Conservation (phyloP, 169 alveolate genomes). For the Plasmodium adleri region DNA sequence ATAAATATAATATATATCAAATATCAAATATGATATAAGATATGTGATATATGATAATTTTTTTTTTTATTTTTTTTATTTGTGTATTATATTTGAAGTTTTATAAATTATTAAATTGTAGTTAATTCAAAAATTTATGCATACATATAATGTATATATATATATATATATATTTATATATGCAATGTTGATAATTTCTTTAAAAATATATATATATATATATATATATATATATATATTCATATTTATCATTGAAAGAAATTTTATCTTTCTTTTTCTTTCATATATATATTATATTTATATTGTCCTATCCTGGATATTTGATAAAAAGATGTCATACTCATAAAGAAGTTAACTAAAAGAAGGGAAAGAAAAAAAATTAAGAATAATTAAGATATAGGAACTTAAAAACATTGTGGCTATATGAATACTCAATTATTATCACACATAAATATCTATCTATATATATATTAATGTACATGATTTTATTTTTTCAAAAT, state of each 20-base stretch:
- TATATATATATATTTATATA: background rate
- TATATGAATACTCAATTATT: background rate
- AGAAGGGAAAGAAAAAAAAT: background rate
- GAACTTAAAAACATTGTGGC: background rate
- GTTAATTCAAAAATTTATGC: too few species aligned
- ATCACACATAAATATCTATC: background rate
- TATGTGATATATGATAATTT: too few species aligned
- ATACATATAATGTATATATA: background rate
- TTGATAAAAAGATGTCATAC: conserved; percentile 72
- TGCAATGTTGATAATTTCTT: too few species aligned
- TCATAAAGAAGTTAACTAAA: conserved; percentile 70
- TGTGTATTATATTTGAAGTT: background rate
- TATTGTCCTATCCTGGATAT: conserved; percentile 42
- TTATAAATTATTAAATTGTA: too few species aligned
- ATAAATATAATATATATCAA: too few species aligned
- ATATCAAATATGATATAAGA: too few species aligned
- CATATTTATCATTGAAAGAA: background rate
- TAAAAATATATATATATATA: background rate
- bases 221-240: background rate
- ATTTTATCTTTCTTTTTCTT: background rate
- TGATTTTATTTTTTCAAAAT: background rate
- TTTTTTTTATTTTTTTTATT: too few species aligned
- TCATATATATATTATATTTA: conserved; percentile 28
- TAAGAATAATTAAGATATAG: background rate
- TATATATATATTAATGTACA: background rate